These are phyloP conservation scores for Candida manassasensis DNA, from an alignment of 805 yeast species.

Conservation along the genomic window DNA sequence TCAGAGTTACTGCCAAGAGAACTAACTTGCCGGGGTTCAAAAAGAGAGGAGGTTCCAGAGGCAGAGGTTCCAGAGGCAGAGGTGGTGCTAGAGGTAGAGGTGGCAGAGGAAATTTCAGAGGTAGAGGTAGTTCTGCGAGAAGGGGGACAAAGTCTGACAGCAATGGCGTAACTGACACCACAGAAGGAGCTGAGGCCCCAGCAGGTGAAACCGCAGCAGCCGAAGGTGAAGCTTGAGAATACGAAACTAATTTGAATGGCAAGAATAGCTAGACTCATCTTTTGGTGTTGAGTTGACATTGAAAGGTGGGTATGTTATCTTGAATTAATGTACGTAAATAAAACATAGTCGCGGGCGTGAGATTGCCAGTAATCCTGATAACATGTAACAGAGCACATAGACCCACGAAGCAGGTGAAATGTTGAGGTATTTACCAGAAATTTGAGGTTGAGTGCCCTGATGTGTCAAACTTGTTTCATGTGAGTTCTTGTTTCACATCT, in stretches of 20 bases:
- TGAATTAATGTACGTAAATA: constrained; percentile 1
- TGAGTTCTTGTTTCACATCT: no score
- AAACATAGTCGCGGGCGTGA: neutral
- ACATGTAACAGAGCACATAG: no score
- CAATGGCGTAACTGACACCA: constrained; percentile 3
- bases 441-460: no score
- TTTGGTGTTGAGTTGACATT: no score
- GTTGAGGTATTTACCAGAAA: no score
- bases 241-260: no score
- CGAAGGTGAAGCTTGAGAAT: neutral
- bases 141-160: constrained; percentile 9
- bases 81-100: constrained; percentile 1
- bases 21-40: constrained; percentile 49
- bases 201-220: constrained; percentile 3
- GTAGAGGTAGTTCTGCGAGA: constrained; percentile 3
- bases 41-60: constrained; percentile 9
- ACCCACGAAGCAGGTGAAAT: no score
- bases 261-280: neutral
- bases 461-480: no score
- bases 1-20: constrained; percentile 48
- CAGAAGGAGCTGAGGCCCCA: constrained; percentile 3
- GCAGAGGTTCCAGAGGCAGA: constrained; percentile 12
- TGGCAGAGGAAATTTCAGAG: constrained; percentile 4
- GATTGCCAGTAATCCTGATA: neutral
- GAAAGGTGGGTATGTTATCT: no score